Evolutionary conservation across 768 basidiomycete genomes (phyloP).

Genomic region (Russula earlei): DNA sequence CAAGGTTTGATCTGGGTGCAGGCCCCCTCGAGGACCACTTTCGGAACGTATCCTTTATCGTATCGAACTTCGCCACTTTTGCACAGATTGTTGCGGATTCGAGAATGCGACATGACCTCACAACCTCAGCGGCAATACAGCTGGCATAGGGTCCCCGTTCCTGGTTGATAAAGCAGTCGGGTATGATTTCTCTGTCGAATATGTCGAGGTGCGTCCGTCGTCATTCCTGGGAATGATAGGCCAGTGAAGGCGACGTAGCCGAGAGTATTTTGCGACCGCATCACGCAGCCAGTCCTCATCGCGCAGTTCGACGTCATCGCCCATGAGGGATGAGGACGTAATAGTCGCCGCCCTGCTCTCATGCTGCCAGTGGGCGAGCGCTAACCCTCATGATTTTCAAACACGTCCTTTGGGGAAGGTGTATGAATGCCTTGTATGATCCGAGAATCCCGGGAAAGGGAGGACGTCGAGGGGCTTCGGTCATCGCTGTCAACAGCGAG

Average conservation of each 20-base stretch:
- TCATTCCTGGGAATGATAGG: slow-evolving; percentile 47
- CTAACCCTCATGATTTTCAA: slow-evolving; percentile 44
- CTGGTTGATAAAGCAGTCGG: slow-evolving; percentile 46
- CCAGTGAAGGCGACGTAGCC: slow-evolving; percentile 50
- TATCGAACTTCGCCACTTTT: slow-evolving; percentile 41
- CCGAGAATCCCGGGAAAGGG: slow-evolving; percentile 28
- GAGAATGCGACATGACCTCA: slow-evolving; percentile 35
- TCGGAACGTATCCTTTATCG: slow-evolving; percentile 38
- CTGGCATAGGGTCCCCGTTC: slow-evolving; percentile 50
- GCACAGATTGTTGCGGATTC: slow-evolving; percentile 38
- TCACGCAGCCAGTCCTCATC: slow-evolving; percentile 46
- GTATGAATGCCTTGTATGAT: slow-evolving; percentile 32
- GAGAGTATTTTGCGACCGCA: slow-evolving; percentile 34
- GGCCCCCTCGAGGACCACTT: slow-evolving; percentile 35
- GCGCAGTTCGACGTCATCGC: slow-evolving; percentile 43
- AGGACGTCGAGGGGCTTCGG: slow-evolving; percentile 31
- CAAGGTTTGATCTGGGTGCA: slow-evolving; percentile 30
- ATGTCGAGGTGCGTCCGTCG: slow-evolving; percentile 48
- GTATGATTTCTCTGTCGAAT: slow-evolving; percentile 42
- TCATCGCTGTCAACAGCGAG: slow-evolving; percentile 47
- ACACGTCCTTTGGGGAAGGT: slow-evolving; percentile 37
- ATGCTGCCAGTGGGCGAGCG: slow-evolving; percentile 40
- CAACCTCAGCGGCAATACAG: slow-evolving; percentile 50
- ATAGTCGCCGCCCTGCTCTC: slow-evolving; percentile 40
- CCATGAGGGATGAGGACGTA: slow-evolving; percentile 44